Base-by-base conservation (phyloP, 1,284 basidiomycete genomes). In the Ustilago vetiveriae region DNA sequence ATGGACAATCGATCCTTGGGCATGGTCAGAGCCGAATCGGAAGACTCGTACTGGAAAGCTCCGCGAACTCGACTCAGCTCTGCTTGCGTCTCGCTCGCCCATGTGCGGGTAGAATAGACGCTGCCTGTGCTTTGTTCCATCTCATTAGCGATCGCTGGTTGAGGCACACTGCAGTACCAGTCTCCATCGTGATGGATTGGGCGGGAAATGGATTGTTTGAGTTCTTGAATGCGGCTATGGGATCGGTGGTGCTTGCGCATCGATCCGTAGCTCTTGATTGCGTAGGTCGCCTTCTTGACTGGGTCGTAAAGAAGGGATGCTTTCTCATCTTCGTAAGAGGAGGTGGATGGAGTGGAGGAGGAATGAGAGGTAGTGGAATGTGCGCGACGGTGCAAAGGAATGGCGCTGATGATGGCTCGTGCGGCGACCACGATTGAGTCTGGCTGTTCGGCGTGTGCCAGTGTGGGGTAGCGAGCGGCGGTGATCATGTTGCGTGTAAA, bases 161-260 rank as follows among this genome's bases (percentile, higher is more conserved):
- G 4, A 14, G n/a, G n/a, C n/a, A n/a, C 30, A 1, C 21, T 19
- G 7, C 33, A 35, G 33, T 7, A 26, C 30, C 38, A 50, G n/a
- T 27, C 29, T 6, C 16, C 22, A 3, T 41, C 45, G 2, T 42
- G 42, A 3, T 37, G 23, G 40, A 56, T 36, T 0, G 60, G 60
- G 2, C 43, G 52, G 10, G 60, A 63, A 40, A 63, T 63, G 22
- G 39, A 43, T 3, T 10, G 22, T 32, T 63, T 63, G 43, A 47
- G 14, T 5, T 52, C n/a, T 4, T n/a, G 43, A 13, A 32, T 46
- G 1, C 47, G 42, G 24, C 24, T 10, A n/a, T 55, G 43, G 17
- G 21, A 23, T 14, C 45, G 26, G 17, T 29, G 19, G 26, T 36
- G 45, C 16, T 37, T 44, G 21, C 30, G 22, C 37, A 52, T 35